These are phyloP conservation scores for Lumnitzera racemosa DNA, from an alignment of 345 rosid species.

Conservation along the genomic window DNA sequence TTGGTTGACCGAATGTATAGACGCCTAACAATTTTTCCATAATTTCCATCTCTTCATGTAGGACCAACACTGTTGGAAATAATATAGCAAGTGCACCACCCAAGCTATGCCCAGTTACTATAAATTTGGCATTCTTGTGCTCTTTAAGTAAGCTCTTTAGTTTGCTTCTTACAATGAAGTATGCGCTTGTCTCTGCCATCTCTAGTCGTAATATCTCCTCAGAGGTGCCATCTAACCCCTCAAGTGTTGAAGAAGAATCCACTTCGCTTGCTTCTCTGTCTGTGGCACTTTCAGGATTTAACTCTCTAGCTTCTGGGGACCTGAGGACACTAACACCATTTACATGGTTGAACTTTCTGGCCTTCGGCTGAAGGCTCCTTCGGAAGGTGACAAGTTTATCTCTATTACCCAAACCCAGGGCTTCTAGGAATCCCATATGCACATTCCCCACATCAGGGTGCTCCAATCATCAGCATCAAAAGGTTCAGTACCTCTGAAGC, in stretches of 20 bases:
- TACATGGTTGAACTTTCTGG: constrained; percentile 6
- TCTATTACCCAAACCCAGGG: constrained; percentile 77
- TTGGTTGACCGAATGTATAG: constrained; percentile 85
- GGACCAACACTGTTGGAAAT: constrained; percentile 50
- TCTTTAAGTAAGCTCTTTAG: constrained; percentile 51
- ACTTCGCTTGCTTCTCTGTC: neutral
- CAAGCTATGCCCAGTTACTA: constrained; percentile 81
- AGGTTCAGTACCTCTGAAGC: constrained; percentile 87
- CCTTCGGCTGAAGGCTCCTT: constrained; percentile 23
- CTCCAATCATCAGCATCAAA: constrained; percentile 85
- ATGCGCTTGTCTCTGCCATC: constrained; percentile 48
- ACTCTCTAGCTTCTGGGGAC: neutral
- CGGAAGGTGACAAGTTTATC: constrained; percentile 32
- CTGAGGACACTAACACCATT: constrained; percentile 8
- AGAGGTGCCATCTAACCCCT: neutral
- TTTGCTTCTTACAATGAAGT: constrained; percentile 39
- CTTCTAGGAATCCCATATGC: constrained; percentile 87
- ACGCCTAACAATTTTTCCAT: constrained; percentile 56
- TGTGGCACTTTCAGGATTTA: too few relatives aligned
- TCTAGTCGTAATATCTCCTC: constrained; percentile 14
- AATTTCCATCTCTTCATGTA: constrained; percentile 51
- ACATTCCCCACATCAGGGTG: constrained; percentile 68
- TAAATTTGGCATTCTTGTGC: constrained; percentile 58
- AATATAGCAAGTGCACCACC: constrained; percentile 81
- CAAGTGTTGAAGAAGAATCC: constrained; percentile 6